Evolutionary conservation across 2,329 filamentous ascomycete species (phyloP).

Genomic region (Talaromyces sp.): DNA sequence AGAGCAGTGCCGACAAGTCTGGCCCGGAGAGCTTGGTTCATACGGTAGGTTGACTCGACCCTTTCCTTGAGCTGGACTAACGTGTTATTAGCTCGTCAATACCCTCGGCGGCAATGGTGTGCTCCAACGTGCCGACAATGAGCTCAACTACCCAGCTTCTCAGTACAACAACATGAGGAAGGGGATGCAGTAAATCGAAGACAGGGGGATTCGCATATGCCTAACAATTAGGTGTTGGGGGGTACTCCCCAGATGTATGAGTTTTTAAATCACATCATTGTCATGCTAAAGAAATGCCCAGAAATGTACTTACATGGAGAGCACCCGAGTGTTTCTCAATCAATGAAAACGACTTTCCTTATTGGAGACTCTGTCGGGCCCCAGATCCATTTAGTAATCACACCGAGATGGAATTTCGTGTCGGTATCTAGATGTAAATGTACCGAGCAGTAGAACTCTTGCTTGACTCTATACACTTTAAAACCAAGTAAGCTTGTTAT

Average conservation of each 20-base stretch:
- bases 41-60: slow-evolving; percentile 38
- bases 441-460: background rate
- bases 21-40: slow-evolving; percentile 66
- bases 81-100: slow-evolving; percentile 31
- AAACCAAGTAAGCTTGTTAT: background rate
- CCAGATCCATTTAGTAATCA: background rate
- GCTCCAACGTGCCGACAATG: slow-evolving; percentile 51
- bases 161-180: slow-evolving; percentile 55
- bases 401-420: too few relatives aligned
- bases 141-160: slow-evolving; percentile 52
- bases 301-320: background rate
- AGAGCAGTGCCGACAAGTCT: slow-evolving; percentile 73
- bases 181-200: slow-evolving; percentile 25
- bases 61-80: slow-evolving; percentile 7
- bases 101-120: slow-evolving; percentile 32
- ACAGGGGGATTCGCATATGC: background rate
- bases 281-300: background rate
- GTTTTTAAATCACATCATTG: background rate
- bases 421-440: background rate
- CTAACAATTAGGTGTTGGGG: background rate
- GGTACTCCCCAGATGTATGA: background rate
- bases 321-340: background rate
- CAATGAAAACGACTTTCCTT: background rate
- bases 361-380: background rate
- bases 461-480: background rate